A percentile compares a stretch with the other conserved stretches of the same genome.
phyloP scores from a whole-genome alignment of 768 basidiomycete genomes.

The Mycena latifolia region DNA sequence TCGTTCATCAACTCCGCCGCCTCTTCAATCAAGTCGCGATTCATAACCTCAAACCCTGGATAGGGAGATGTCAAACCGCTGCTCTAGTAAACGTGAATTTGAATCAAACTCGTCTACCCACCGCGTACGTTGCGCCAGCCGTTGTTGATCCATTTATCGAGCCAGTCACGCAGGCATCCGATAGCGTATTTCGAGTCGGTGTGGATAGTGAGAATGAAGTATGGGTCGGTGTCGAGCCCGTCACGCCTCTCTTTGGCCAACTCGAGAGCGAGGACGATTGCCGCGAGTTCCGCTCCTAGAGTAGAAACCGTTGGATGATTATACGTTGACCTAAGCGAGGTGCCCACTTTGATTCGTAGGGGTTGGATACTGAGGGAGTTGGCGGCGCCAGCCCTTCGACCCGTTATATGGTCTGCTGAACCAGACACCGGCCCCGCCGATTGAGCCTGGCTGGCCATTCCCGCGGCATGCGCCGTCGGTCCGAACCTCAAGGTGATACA shows the following conservation, averaged over 20 bases:
- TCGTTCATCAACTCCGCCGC: slow-evolving; percentile 7
- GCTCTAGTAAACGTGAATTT: background rate
- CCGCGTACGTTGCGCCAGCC: slow-evolving; percentile 24
- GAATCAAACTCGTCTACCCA: background rate
- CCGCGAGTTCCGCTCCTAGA: too few species aligned
- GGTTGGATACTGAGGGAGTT: slow-evolving; percentile 11
- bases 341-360: slow-evolving; percentile 25
- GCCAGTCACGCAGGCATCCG: slow-evolving; percentile 20
- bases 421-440: slow-evolving; percentile 17
- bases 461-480: slow-evolving; percentile 28
- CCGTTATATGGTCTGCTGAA: slow-evolving; percentile 12
- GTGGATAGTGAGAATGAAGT: slow-evolving; percentile 21
- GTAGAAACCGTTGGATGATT: too few species aligned
- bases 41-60: slow-evolving; percentile 19
- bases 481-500: slow-evolving; percentile 20
- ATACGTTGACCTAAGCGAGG: too few species aligned
- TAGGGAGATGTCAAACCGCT: background rate
- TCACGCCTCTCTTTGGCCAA: slow-evolving; percentile 2
- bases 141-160: slow-evolving; percentile 18
- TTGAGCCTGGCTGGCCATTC: slow-evolving; percentile 16
- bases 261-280: slow-evolving; percentile 27
- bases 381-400: background rate
- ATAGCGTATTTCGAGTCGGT: slow-evolving; percentile 28
- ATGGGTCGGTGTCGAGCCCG: slow-evolving; percentile 1
- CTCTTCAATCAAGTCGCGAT: slow-evolving; percentile 29